Conservation (phyloP, 768 basidiomycete species). For the Termitomyces sp. region DNA sequence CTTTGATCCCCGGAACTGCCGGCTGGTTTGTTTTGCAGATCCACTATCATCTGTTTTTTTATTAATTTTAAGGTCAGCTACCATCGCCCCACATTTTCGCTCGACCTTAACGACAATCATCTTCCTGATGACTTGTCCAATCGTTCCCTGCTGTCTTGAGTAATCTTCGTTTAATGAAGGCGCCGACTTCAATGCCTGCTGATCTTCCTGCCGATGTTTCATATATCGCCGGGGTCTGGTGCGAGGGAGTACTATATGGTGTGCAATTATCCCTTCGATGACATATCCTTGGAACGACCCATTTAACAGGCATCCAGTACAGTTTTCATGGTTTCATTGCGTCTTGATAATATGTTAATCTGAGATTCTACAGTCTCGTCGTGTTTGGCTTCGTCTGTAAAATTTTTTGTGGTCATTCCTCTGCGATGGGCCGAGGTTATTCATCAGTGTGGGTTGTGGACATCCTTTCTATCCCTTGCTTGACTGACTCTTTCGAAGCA, state of each 20-base stretch:
- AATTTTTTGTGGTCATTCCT: conserved; percentile 19
- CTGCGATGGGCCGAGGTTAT: conserved; percentile 21
- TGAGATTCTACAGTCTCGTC: conserved; percentile 18
- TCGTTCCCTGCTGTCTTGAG: neutral
- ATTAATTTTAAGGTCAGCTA: neutral
- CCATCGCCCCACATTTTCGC: neutral
- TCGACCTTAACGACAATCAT: neutral
- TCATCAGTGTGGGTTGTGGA: conserved; percentile 18
- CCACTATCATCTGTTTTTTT: neutral
- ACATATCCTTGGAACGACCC: neutral
- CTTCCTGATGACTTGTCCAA: neutral
- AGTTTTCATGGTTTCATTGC: neutral
- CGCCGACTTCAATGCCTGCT: conserved; percentile 18
- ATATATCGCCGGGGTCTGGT: conserved; percentile 31
- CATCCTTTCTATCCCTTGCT: neutral
- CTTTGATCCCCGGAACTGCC: neutral
- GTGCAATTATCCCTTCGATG: neutral
- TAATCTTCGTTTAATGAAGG: neutral
- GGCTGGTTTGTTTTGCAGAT: neutral
- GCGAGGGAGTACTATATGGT: conserved; percentile 29
- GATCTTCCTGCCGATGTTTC: conserved; percentile 29
- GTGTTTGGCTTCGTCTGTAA: conserved; percentile 25
- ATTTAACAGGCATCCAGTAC: conserved; percentile 25
- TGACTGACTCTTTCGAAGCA: neutral
- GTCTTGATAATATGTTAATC: neutral